A percentile compares a stretch with the other conserved stretches of the same genome.
These are phyloP conservation scores for Penicillium subrubescens DNA, from an alignment of 495 filamentous ascomycete genomes.

Conservation along the genomic window DNA sequence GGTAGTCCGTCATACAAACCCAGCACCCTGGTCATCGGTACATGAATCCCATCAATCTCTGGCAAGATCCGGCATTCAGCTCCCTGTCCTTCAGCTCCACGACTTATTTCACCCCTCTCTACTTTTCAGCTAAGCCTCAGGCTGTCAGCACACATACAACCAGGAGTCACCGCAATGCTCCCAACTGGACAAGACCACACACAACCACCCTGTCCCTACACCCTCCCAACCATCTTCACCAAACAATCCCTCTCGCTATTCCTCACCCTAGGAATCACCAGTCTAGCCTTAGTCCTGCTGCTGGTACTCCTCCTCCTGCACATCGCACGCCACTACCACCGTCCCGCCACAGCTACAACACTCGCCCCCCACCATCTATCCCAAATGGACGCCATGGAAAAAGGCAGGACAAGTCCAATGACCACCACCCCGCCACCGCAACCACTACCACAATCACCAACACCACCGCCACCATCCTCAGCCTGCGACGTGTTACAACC, in stretches of 20 bases:
- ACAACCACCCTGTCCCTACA: background rate
- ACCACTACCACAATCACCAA: background rate
- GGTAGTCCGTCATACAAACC: background rate
- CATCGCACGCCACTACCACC: background rate
- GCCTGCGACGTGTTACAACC: constrained; percentile 43
- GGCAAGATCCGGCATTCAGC: background rate
- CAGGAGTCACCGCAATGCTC: background rate
- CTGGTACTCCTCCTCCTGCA: background rate
- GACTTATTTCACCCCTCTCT: background rate
- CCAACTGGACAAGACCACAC: constrained; percentile 2
- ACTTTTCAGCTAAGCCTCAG: background rate
- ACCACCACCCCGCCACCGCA: background rate
- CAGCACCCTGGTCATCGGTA: background rate
- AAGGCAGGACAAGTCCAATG: constrained; percentile 3
- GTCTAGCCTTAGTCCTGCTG: too few species aligned
- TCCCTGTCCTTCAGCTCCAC: background rate
- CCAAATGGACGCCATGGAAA: constrained; percentile 24
- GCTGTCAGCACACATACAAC: background rate
- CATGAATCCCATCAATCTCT: background rate
- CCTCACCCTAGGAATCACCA: background rate
- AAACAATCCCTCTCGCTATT: background rate
- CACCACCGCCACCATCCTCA: constrained; percentile 19
- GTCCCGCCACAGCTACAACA: too few species aligned
- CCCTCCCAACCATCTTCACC: background rate
- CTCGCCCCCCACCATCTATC: background rate